Base-by-base conservation (phyloP, 495 filamentous ascomycete species). In the Hypomontagnella submonticulosa region DNA sequence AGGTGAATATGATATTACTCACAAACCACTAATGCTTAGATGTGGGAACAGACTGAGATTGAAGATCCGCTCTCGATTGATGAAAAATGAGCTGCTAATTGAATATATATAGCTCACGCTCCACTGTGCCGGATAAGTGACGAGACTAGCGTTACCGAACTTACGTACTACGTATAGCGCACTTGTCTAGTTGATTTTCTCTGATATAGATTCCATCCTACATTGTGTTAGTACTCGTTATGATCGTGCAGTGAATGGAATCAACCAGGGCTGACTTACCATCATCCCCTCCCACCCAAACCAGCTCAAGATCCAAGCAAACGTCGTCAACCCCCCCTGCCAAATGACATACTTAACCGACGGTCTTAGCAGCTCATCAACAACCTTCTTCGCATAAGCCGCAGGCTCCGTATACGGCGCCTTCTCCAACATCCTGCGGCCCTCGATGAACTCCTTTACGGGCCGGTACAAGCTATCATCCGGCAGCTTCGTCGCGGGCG, bases 211-310 rank as follows among this genome's bases (percentile, higher is more conserved):
- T 41, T 1, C 47, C 20, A 11, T 67, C 63, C 63, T 67, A 11
- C 9, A 10, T 15, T 4, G 1, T 16, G 16, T 52, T 23, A 43
- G 41, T 42, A 52, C 3, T 10, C 10, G 34, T 23, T 11, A 15
- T n/a, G 7, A 40, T 4, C 15, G 18, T 10, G 13, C 30, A n/a
- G 54, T 8, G 0, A 7, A 10, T 36, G 16, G 13, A 16, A n/a
- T 7, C 15, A 36, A 30, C 1, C 10, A 23, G n/a, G n/a, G n/a
- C n/a, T 27, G 37, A 55, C 66, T 63, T n/a, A 70, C 70, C 50
- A 64, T 33, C 43, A 72, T 70, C n/a, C 66, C 70, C 41, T 72
- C 70, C 70, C 70, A 72, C 7, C 70, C 70, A 23, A 72, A 62
- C 70, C 70, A 72, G 40, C 61, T 69, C 46, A 70, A 33, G 11